phyloP scores from a whole-genome alignment of 306 rosid species.

The Fagus sylvatica region DNA sequence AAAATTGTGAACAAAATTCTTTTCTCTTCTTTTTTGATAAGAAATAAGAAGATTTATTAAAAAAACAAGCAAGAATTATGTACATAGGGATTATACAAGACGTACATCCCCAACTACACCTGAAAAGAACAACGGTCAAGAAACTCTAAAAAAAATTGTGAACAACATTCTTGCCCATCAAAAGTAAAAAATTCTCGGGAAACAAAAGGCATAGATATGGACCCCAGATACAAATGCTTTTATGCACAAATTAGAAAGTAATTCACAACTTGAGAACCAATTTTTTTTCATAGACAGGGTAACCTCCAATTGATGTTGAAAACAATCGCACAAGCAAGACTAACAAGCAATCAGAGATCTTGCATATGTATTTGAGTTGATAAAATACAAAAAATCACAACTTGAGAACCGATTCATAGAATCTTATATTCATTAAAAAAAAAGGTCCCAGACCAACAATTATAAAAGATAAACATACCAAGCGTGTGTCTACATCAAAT shows the following conservation, averaged over 20 bases:
- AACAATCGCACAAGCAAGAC: not conserved
- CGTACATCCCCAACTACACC: too few species aligned
- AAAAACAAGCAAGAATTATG: too few species aligned
- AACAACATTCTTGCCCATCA: not conserved
- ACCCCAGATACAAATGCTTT: not conserved
- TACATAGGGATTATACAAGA: too few species aligned
- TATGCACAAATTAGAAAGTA: not conserved
- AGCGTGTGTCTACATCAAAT: constrained; percentile 87
- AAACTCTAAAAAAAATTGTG: too few species aligned
- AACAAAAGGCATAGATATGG: not conserved
- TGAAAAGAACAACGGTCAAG: too few species aligned
- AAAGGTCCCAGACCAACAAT: not conserved
- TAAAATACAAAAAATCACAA: not conserved
- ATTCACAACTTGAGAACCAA: not conserved
- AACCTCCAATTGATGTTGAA: not conserved
- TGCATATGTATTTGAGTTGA: not conserved
- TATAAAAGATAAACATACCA: constrained; percentile 58
- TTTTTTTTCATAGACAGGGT: not conserved
- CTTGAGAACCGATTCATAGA: not conserved
- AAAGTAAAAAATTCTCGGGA: not conserved
- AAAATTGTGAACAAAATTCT: not conserved
- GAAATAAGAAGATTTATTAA: too few species aligned
- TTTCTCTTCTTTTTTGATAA: too few species aligned
- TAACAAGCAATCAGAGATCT: not conserved
- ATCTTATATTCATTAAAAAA: not conserved